These are phyloP conservation scores for Achaetomiella virescens DNA, from an alignment of 495 filamentous ascomycete species.

Conservation along the genomic window DNA sequence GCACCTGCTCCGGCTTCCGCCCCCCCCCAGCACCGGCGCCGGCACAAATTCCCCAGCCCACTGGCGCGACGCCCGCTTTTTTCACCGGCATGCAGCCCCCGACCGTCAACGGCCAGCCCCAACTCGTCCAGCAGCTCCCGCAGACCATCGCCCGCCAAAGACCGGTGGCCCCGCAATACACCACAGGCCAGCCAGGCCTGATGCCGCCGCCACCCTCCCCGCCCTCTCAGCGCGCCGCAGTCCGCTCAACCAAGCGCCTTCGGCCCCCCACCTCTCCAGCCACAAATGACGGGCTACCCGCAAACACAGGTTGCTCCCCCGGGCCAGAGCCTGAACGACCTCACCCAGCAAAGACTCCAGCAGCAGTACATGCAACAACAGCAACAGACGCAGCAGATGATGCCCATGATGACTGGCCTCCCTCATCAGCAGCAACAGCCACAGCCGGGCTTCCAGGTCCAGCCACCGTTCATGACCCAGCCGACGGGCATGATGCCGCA, in stretches of 20 bases:
- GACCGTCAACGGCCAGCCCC: conserved; percentile 34
- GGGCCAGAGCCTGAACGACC: conserved; percentile 68
- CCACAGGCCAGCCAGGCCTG: conserved; percentile 51
- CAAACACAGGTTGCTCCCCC: conserved; percentile 53
- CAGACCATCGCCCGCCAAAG: conserved; percentile 55
- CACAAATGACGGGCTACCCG: conserved; percentile 75
- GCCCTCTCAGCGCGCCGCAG: conserved; percentile 85
- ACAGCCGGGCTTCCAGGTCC: conserved; percentile 24
- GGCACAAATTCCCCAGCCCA: conserved; percentile 46
- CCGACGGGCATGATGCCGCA: conserved; percentile 47
- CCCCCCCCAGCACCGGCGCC: conserved; percentile 39
- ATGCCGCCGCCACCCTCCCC: conserved; percentile 75
- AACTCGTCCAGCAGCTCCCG: conserved; percentile 33
- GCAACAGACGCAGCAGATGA: conserved; percentile 28
- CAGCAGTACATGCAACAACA: conserved; percentile 41
- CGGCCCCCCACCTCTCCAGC: conserved; percentile 67
- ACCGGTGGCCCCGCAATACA: conserved; percentile 61
- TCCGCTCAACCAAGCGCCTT: conserved; percentile 71
- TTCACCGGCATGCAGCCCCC: conserved; percentile 37
- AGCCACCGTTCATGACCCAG: conserved; percentile 43
- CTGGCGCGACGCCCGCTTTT: conserved; percentile 46
- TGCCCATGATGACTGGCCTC: conserved; percentile 43
- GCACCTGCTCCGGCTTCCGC: conserved; percentile 36
- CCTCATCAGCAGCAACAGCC: no score
- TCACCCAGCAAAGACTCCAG: conserved; percentile 62